Evolutionary conservation across 345 rosid species (phyloP).

Genomic region (Brassica incana): DNA sequence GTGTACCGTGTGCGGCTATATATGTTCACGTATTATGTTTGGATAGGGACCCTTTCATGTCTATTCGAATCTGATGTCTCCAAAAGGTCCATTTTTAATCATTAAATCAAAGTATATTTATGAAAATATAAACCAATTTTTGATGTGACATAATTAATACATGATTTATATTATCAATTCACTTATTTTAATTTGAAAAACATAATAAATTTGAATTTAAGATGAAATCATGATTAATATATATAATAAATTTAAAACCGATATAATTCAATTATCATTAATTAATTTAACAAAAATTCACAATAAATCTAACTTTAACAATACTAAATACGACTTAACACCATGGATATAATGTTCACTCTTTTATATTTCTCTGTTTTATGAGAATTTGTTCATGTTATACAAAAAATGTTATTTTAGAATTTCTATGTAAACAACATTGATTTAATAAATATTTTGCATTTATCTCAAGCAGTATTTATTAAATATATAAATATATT

Average conservation of each 20-base stretch:
- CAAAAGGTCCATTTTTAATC: neutral
- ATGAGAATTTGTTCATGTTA: no score
- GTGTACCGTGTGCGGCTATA: constrained; percentile 14
- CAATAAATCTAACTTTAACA: neutral
- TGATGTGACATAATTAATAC: neutral
- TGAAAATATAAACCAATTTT: neutral
- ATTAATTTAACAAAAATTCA: neutral
- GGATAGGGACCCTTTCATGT: constrained; percentile 18
- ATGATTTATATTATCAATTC: neutral
- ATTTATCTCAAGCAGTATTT: no score
- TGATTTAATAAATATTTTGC: no score
- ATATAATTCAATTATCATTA: no score
- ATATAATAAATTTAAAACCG: neutral
- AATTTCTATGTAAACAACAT: no score
- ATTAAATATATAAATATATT: no score
- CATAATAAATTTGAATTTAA: no score
- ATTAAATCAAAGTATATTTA: neutral
- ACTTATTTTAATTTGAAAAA: no score
- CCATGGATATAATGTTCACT: no score
- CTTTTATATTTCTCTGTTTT: no score
- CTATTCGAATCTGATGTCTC: neutral
- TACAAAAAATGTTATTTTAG: no score
- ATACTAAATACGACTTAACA: no score
- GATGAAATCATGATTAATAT: neutral
- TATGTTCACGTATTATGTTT: neutral